Base-by-base conservation (phyloP, 2,329 filamentous ascomycete species). In the Cladosporium austrohemisphaericum region DNA sequence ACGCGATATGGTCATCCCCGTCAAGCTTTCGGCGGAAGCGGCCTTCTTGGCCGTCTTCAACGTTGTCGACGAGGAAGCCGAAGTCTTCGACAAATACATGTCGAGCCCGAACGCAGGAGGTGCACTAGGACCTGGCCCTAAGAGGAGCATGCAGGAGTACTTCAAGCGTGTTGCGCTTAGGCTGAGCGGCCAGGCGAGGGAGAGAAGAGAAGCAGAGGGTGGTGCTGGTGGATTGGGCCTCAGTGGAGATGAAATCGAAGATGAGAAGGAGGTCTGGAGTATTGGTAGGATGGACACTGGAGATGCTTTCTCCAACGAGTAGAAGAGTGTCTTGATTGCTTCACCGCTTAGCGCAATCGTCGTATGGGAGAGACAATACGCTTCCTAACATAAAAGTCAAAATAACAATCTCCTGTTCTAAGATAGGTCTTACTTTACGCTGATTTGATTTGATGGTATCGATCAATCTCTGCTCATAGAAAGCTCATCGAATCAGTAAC, bases 181-280 rank as follows among this genome's bases (percentile, higher is more conserved):
- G 59, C 72, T 97, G 16, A 92, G 87, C n/a, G 80, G 76, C 14
- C 93, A 97, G 67, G 90, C 88, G 1, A 80, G 89, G 54, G 93
- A 98, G 72, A 80, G 93, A 60, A 86, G 82, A 63, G 91, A 95
- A 59, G 93, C 93, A 0, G 91, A 96, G 66, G 92, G 91, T 54
- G 93, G 92, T 6, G 80, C 85, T 51, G 91, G 91, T 38, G 89
- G 90, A 0, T 66, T 97, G 41, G 91, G 91, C 0, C 68, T 98
- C 60, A 87, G 85, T 26, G 90, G 88, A 64, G 93, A 98, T 68
- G 93, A 98, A 72, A 74, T 83, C 25, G 93, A 98, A 64, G 93
- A 98, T 70, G 89, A 96, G 74, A 85, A 82, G 69, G 93, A 98
- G 74, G 84, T 98, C 55, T 95, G 90, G 91, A 93, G 88, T 66